These are phyloP conservation scores for Colletotrichum sp. DNA, from an alignment of 2,329 filamentous ascomycete species.

Conservation along the genomic window DNA sequence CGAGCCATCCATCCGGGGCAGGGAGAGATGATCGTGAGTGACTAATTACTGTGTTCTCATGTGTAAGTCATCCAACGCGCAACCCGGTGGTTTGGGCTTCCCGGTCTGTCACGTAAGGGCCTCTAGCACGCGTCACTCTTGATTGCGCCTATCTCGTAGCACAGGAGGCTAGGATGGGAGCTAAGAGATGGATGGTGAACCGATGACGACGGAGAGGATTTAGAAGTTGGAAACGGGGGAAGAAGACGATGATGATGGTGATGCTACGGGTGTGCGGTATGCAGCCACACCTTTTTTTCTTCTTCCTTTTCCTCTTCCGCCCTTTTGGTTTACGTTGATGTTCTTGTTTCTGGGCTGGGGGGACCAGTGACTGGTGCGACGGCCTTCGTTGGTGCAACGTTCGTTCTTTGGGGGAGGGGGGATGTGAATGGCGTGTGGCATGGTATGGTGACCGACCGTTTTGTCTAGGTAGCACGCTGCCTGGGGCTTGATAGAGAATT, in stretches of 20 bases:
- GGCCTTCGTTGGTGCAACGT: neutral
- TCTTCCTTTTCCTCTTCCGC: neutral
- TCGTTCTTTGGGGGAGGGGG: neutral
- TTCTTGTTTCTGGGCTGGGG: neutral
- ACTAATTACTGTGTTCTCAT: neutral
- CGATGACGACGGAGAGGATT: neutral
- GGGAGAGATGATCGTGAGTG: neutral
- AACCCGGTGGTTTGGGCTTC: neutral
- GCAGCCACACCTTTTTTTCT: slow-evolving; percentile 12
- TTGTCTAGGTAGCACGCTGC: neutral
- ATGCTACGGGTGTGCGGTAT: neutral
- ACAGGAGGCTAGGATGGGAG: neutral
- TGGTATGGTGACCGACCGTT: neutral
- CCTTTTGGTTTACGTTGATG: neutral
- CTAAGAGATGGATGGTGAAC: neutral
- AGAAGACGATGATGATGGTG: neutral
- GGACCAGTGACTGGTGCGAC: neutral
- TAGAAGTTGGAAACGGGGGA: neutral
- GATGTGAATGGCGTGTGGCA: neutral
- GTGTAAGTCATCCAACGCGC: neutral
- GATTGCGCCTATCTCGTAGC: neutral
- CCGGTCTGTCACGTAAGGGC: neutral
- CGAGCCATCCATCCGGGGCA: neutral
- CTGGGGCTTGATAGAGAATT: neutral
- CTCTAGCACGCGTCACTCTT: neutral